These are phyloP conservation scores for Aeminium ludgeri DNA, from an alignment of 495 filamentous ascomycete genomes.

Conservation along the genomic window DNA sequence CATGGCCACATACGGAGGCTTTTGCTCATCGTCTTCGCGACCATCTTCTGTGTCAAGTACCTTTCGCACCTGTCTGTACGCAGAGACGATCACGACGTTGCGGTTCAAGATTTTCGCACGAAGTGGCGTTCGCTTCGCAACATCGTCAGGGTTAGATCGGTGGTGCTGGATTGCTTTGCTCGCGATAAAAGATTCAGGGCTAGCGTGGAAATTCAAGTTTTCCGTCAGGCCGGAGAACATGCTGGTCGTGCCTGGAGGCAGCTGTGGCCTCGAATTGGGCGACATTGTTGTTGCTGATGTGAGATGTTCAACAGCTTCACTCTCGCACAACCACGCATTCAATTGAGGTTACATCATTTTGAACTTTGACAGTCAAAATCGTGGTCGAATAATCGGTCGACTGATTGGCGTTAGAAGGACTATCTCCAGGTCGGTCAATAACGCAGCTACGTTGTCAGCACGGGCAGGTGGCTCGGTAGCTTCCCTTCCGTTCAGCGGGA, in stretches of 20 bases:
- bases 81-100: slow-evolving; percentile 10
- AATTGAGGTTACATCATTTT: too few relatives aligned
- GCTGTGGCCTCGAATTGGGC: neutral
- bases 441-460: too few relatives aligned
- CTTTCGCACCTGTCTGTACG: neutral
- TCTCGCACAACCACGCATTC: too few relatives aligned
- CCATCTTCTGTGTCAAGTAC: slow-evolving; percentile 2
- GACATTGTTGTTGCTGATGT: too few relatives aligned
- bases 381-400: too few relatives aligned
- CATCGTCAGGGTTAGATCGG: neutral
- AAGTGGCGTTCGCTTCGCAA: neutral
- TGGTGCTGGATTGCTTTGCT: neutral
- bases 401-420: too few relatives aligned
- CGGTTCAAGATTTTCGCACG: slow-evolving; percentile 10
- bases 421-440: too few relatives aligned
- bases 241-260: slow-evolving; percentile 3
- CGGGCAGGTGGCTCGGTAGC: too few relatives aligned
- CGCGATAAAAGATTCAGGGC: slow-evolving; percentile 10
- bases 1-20: neutral
- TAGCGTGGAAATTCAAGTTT: slow-evolving; percentile 9
- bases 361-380: too few relatives aligned
- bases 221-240: slow-evolving; percentile 3
- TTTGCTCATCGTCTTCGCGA: neutral
- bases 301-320: too few relatives aligned
- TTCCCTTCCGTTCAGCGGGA: too few relatives aligned